phyloP scores from a whole-genome alignment of 2,329 filamentous ascomycete species.

The Penicillium thymicola region DNA sequence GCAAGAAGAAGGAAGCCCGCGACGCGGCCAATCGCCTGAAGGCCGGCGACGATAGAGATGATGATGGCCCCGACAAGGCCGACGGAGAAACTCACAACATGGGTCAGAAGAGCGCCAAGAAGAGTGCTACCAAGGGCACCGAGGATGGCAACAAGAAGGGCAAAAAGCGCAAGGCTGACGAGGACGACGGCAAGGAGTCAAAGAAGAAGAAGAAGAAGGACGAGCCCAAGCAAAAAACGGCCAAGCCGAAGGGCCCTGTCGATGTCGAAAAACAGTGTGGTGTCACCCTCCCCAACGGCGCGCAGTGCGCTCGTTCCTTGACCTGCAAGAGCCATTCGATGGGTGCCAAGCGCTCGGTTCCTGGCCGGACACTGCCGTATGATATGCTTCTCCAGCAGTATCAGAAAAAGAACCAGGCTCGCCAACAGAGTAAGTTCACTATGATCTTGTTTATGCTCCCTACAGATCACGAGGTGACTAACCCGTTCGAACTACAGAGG shows the following conservation, averaged over 20 bases:
- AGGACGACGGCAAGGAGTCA: conserved; percentile 68
- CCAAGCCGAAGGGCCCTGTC: conserved; percentile 87
- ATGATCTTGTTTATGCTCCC: not conserved
- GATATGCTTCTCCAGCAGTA: conserved; percentile 86
- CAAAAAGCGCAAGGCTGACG: conserved; percentile 76
- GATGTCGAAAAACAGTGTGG: conserved; percentile 94
- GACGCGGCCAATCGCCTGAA: conserved; percentile 66
- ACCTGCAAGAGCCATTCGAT: conserved; percentile 96
- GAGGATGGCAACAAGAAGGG: conserved; percentile 59
- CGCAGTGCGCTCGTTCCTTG: conserved; percentile 79
- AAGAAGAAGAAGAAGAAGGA: conserved; percentile 96
- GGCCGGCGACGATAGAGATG: conserved; percentile 46
- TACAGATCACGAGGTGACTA: conserved; percentile 22
- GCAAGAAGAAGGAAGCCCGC: conserved; percentile 70
- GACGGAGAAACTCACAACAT: conserved; percentile 46
- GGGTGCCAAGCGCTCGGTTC: conserved; percentile 86
- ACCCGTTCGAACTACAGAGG: conserved; percentile 58
- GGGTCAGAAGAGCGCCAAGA: conserved; percentile 63
- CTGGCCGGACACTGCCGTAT: conserved; percentile 82
- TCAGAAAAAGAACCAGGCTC: conserved; percentile 98
- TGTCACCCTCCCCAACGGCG: conserved; percentile 78
- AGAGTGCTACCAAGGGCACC: conserved; percentile 52
- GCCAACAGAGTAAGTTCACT: conserved; percentile 77
- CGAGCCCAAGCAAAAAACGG: conserved; percentile 75
- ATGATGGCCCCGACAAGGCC: conserved; percentile 43